Evolutionary conservation across 2,329 filamentous ascomycete species (phyloP).

Genomic region (Ophioceras dolichostomum): DNA sequence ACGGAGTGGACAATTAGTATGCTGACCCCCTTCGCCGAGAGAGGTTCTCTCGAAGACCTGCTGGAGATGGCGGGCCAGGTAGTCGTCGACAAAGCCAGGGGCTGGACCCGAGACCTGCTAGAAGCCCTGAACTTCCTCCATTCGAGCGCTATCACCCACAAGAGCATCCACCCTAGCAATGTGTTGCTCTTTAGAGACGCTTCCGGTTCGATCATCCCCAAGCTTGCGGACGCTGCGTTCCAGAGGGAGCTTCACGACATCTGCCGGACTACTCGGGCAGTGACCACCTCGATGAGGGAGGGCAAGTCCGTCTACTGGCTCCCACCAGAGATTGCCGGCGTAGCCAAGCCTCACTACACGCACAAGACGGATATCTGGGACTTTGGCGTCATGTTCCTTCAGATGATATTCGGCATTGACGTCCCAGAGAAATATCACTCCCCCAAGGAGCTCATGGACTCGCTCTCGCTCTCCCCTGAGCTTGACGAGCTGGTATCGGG

Average conservation of each 20-base stretch:
- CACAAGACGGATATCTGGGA: conserved; percentile 92
- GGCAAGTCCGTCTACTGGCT: conserved; percentile 74
- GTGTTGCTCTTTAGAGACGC: conserved; percentile 62
- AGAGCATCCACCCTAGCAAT: conserved; percentile 69
- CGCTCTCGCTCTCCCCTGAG: conserved; percentile 58
- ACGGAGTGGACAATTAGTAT: conserved; percentile 60
- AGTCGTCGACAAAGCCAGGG: conserved; percentile 62
- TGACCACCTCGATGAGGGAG: conserved; percentile 39
- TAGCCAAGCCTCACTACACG: conserved; percentile 49
- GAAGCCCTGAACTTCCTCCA: conserved; percentile 84
- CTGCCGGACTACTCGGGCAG: conserved; percentile 33
- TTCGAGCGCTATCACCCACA: conserved; percentile 71
- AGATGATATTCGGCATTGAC: conserved; percentile 85
- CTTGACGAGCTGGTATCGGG: conserved; percentile 70
- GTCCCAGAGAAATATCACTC: conserved; percentile 67
- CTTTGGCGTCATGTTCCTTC: conserved; percentile 78
- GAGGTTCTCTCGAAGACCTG: conserved; percentile 71
- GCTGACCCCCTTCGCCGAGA: conserved; percentile 65
- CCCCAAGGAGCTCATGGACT: conserved; percentile 60
- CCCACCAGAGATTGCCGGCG: conserved; percentile 60
- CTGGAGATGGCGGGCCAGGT: conserved; percentile 68
- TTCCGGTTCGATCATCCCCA: conserved; percentile 58
- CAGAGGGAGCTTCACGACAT: conserved; percentile 56
- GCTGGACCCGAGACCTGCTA: conserved; percentile 85
- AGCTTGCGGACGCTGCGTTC: conserved; percentile 63